Evolutionary conservation across 2,329 filamentous ascomycete species (phyloP).

Genomic region (Orbilia javanica): DNA sequence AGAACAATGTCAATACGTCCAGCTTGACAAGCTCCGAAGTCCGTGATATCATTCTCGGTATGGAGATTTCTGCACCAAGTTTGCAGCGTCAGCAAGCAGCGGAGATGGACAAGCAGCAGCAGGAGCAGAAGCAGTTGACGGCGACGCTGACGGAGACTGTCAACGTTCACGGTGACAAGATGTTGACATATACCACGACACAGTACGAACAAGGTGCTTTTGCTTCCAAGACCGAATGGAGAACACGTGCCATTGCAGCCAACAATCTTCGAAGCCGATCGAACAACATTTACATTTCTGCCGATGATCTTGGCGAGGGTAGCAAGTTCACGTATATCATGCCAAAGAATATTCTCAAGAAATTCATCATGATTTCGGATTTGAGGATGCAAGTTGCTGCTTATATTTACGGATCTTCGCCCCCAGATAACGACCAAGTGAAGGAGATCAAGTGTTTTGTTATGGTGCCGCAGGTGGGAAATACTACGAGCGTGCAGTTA

Average conservation of each 20-base stretch:
- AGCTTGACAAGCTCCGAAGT: constrained; percentile 97
- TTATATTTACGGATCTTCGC: constrained; percentile 92
- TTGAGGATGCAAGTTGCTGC: constrained; percentile 95
- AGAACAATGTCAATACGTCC: constrained; percentile 99
- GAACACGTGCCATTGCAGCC: constrained; percentile 94
- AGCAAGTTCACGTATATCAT: constrained; percentile 94
- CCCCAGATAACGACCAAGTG: constrained; percentile 93
- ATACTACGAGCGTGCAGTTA: constrained; percentile 89
- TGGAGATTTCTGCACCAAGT: constrained; percentile 98
- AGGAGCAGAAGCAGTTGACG: constrained; percentile 95
- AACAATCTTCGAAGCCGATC: constrained; percentile 92
- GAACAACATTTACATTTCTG: constrained; percentile 99
- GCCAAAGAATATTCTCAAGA: constrained; percentile 98
- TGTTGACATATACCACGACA: constrained; percentile 97
- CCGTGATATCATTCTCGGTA: constrained; percentile 96
- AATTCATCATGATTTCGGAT: constrained; percentile 97
- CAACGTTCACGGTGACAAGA: constrained; percentile 95
- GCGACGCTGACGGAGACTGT: constrained; percentile 98
- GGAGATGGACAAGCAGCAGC: constrained; percentile 98
- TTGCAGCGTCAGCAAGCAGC: constrained; percentile 98
- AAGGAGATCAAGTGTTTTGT: constrained; percentile 98
- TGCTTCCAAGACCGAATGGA: constrained; percentile 98
- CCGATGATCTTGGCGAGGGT: constrained; percentile 90
- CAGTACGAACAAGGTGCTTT: constrained; percentile 98
- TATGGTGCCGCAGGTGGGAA: constrained; percentile 96